Base-by-base conservation (phyloP, 306 rosid genomes). In the Trifolium repens region DNA sequence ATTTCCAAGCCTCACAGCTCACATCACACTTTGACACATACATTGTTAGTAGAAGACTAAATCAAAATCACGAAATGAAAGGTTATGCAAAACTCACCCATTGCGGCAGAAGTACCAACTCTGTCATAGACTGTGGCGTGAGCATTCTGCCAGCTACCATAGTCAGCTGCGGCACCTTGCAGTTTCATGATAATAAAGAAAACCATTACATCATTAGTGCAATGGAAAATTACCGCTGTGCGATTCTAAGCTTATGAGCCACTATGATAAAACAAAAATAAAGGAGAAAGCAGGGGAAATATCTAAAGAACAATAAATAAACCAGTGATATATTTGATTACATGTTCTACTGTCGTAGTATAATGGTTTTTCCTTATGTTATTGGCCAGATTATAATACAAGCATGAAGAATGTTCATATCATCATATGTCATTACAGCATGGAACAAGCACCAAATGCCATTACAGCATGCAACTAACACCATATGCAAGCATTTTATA, bases 1-100 rank as follows among this genome's bases (percentile, higher is more conserved):
- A 16, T 17, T 17, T 53, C 59, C 26, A 17, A 12, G 59, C 27
- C 59, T 8, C 59, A 52, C 4, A 52, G 7, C 57, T n/a, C 55
- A n/a, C 55, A 32, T 32, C 55, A 50, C 55, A n/a, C 57, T n/a
- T 52, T 52, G 57, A 52, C 24, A 52, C n/a, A 52, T 52, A 52
- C n/a, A 52, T 8, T 52, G 57, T 52, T 19, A 52, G 57, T 7
- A 52, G 24, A 17, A 19, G 13, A 54, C 60, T 19, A 52, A 6
- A n/a, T 52, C 9, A 16, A 54, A 54, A 22, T 7, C 2, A 17
- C 8, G 24, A 54, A 54, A 54, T 19, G 13, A 54, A 54, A 54
- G 30, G 60, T 1, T 17, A 54, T 8, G 30, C 60, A 22, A 9
- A 57, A 57, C 62, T 22, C 62, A 19, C 62, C 34, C 62, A 10